Conservation (phyloP, 768 basidiomycete species). For the Lepiota venenata region DNA sequence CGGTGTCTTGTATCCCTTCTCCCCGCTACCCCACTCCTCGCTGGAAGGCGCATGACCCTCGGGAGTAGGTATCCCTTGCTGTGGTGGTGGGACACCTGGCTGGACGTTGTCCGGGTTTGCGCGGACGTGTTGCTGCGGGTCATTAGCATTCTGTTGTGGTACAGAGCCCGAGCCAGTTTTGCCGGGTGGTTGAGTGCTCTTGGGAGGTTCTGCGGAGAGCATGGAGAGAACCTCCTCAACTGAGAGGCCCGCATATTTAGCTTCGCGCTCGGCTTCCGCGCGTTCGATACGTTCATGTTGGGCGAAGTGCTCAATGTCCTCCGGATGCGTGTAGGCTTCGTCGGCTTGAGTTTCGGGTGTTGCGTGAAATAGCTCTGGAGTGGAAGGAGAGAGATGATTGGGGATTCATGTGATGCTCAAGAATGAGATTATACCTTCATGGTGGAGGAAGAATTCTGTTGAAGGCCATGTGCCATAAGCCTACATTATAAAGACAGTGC, state of each 20-base stretch:
- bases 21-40: conserved; percentile 71
- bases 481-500: not conserved
- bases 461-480: not conserved
- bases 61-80: conserved; percentile 12
- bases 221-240: conserved; percentile 65
- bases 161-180: conserved; percentile 2
- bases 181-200: conserved; percentile 12
- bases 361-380: conserved; percentile 82
- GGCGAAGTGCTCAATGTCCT: conserved; percentile 89
- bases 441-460: conserved; percentile 91
- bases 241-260: conserved; percentile 77
- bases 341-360: conserved; percentile 98
- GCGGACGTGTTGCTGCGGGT: conserved; percentile 8
- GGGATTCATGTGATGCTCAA: not conserved
- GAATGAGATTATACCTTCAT: conserved; percentile 66
- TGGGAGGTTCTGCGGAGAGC: conserved; percentile 31
- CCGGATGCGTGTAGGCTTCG: conserved; percentile 90
- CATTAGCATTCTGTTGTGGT: conserved; percentile 12
- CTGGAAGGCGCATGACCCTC: conserved; percentile 34
- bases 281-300: conserved; percentile 85
- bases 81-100: not conserved
- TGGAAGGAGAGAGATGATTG: not conserved
- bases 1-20: conserved; percentile 70
- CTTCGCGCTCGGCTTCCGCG: conserved; percentile 81
- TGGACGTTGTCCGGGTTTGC: not conserved